phyloP scores from a whole-genome alignment of 441 rosid species.

The Erodium texanum region DNA sequence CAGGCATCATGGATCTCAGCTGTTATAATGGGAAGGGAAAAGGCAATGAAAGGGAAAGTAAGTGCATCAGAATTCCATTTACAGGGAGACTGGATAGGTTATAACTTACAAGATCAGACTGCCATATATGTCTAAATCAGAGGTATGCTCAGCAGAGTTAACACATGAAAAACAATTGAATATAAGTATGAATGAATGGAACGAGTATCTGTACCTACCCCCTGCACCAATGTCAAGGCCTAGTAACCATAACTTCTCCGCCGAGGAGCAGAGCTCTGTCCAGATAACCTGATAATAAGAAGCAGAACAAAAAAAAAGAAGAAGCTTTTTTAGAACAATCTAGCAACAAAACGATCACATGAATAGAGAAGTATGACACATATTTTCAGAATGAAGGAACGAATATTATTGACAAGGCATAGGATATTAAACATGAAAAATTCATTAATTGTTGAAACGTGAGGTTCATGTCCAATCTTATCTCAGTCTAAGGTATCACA shows the following conservation, averaged over 20 bases:
- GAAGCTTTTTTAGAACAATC: slow-evolving; percentile 11
- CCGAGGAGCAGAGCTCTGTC: slow-evolving; percentile 32
- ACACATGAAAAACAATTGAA: slow-evolving; percentile 10
- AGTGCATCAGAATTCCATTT: slow-evolving; percentile 19
- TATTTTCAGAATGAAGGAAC: neutral
- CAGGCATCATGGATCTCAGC: slow-evolving; percentile 20
- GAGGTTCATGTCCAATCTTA: neutral
- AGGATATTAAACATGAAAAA: neutral
- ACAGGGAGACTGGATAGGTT: slow-evolving; percentile 18
- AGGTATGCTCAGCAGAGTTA: slow-evolving; percentile 14
- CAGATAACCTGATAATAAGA: slow-evolving; percentile 69
- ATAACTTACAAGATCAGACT: slow-evolving; percentile 18
- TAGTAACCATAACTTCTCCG: slow-evolving; percentile 23
- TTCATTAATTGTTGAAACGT: no score
- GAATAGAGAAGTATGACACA: neutral
- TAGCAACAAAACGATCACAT: slow-evolving; percentile 4
- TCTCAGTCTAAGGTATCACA: neutral
- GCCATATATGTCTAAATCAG: slow-evolving; percentile 25
- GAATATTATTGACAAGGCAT: neutral
- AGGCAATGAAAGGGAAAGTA: slow-evolving; percentile 17
- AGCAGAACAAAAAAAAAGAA: slow-evolving; percentile 24
- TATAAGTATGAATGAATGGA: neutral
- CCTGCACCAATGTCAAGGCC: neutral
- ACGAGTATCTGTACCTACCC: slow-evolving; percentile 12
- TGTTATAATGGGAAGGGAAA: slow-evolving; percentile 19